Evolutionary conservation across 345 rosid genomes (phyloP).

Genomic region (Conringia planisiliqua): DNA sequence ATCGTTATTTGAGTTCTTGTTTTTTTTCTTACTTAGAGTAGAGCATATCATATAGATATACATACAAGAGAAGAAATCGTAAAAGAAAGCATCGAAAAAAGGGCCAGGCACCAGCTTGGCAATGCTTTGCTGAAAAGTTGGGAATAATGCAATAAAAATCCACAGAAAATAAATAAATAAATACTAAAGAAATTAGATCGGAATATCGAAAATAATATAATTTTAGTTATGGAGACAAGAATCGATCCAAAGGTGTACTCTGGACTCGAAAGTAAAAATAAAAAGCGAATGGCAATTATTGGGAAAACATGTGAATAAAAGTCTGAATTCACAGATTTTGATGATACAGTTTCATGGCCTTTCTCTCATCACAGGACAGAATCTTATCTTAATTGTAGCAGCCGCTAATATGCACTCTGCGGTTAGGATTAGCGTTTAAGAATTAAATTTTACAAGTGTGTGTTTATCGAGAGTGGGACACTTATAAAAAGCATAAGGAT

Average conservation of each 20-base stretch:
- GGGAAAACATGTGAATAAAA: constrained; percentile 33
- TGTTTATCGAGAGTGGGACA: constrained; percentile 20
- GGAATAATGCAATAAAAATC: constrained; percentile 20
- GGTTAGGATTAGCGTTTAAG: constrained; percentile 14
- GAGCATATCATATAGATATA: not conserved
- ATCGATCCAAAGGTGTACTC: constrained; percentile 28
- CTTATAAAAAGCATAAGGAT: constrained; percentile 10
- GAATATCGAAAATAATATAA: constrained; percentile 1
- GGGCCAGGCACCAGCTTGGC: constrained; percentile 17
- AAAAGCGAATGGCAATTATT: constrained; percentile 26
- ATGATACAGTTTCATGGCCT: constrained; percentile 13
- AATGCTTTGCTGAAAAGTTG: constrained; percentile 34
- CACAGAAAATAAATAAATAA: constrained; percentile 1
- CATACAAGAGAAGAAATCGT: not conserved
- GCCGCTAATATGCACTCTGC: constrained; percentile 16
- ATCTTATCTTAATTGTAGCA: constrained; percentile 19
- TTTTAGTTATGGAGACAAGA: constrained; percentile 23
- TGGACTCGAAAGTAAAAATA: constrained; percentile 9
- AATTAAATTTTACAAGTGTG: constrained; percentile 16
- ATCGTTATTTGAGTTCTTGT: not conserved
- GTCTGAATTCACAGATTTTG: constrained; percentile 25
- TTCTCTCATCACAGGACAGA: not conserved
- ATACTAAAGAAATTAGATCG: not conserved
- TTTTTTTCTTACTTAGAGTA: not conserved
- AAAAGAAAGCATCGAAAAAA: not conserved